Evolutionary conservation across 805 yeast species (phyloP), one percentile per base, ranked within the genome.

Genomic region (Spathaspora sp.): DNA sequence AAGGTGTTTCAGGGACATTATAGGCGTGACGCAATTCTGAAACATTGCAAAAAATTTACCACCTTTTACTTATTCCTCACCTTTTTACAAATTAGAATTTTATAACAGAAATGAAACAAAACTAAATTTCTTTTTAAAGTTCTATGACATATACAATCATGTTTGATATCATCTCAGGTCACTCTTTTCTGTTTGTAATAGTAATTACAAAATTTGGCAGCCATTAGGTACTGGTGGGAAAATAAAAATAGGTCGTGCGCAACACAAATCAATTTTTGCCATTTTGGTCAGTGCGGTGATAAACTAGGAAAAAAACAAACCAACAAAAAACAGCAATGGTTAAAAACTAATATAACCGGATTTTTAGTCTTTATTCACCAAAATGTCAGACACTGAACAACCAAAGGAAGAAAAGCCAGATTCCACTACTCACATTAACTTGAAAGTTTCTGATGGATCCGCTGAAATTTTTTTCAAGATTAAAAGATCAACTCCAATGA

Each of bases 401-500:
- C 70, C 72, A 42, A 69, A 71, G 52, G 72, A 67, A 50, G 92
- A 86, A 62, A 72, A 74, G 59, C 67, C 72, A 47, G 72, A 76
- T 44, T 26, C 51, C 28, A 68, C 65, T 57, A 87, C 91, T 42
- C 97, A 91, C 73, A 87, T 94, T 70, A 91, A 89, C 77, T 76
- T 94, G 72, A 91, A 90, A 70, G 99, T 94, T 46, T 85, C 96
- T 35, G 99, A 94, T 69, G 96, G 96, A 46, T 79, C 86, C 49
- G 87, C 96, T 18, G 99, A 94, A 69, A 92, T 94, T 56, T 91
- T 87, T 70, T 94, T 94, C 85, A 92, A 93, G 71, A 93, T 94
- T 70, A 91, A 92, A 76, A 82, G 89, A 72, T 79, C 92, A 42
- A 94, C 99, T 5, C 96, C 93, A 46, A 80, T 94, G 77, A 88